Evolutionary conservation across 345 rosid genomes (phyloP), one percentile per base, ranked within the genome.

Genomic region (Zanthoxylum bungeanum): DNA sequence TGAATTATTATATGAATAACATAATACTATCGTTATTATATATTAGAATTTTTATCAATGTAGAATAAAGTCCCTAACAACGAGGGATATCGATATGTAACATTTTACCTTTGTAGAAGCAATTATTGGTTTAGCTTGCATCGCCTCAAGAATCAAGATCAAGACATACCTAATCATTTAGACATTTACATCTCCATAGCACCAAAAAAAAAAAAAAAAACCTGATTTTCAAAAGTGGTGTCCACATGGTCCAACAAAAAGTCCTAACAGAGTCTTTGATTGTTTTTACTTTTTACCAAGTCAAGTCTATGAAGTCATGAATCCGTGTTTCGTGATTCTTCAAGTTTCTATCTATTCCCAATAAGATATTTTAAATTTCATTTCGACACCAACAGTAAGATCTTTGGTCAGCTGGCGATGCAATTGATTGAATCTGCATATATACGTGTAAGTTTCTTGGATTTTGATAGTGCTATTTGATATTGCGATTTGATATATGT

Each of bases 291-390:
- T n/a, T 14, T 19, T 14, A 44, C 16, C 16, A 44, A 44, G 49
- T 44, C 49, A 44, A 44, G 49, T 44, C 49, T 44, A 3, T 10
- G 8, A 4, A 39, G 52, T 42, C 65, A 39, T 39, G 51, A 68
- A 68, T 52, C 37, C 52, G 72, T 27, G 63, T 68, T 39, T 16
- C n/a, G 42, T 63, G 36, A 63, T 63, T 25, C 50, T 52, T 37
- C 12, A 39, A 0, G 6, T 2, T 10, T 53, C 4, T 4, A 27
- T 4, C 51, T 25, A 53, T 53, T 52, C 50, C 36, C 61, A 68
- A 10, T 55, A 21, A 33, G 59, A 51, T 51, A 1, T 31, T 34
- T 5, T 2, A 51, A 51, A 11, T 33, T 22, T 17, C 2, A 59
- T 59, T 61, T 59, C 8, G n/a, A 44, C 7, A 2, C 21, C 1